Percentiles rank a stretch among this genome's conserved stretches.
These are phyloP conservation scores for Aspergillus ibericus DNA, from an alignment of 2,329 filamentous ascomycete genomes.

Conservation along the genomic window DNA sequence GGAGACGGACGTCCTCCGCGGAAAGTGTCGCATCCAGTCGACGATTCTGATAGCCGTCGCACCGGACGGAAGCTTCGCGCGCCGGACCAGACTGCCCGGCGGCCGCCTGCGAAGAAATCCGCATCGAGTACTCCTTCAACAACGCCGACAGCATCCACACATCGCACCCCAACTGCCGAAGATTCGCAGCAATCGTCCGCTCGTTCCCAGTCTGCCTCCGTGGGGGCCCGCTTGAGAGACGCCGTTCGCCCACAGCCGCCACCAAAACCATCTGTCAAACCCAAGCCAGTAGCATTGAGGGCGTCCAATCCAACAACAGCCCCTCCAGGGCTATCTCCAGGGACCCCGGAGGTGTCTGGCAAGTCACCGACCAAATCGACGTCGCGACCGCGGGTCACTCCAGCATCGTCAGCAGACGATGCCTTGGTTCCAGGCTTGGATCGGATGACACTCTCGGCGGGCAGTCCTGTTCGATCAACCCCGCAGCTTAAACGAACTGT, in stretches of 20 bases:
- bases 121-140: slow-evolving; percentile 12
- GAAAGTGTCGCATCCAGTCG: not conserved
- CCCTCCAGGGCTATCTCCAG: slow-evolving; percentile 14
- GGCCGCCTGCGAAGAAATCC: slow-evolving; percentile 12
- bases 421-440: slow-evolving; percentile 24
- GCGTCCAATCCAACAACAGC: slow-evolving; percentile 12
- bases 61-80: slow-evolving; percentile 8
- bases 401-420: slow-evolving; percentile 29
- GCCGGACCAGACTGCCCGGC: slow-evolving; percentile 7
- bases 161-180: slow-evolving; percentile 5
- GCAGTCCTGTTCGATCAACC: slow-evolving; percentile 25
- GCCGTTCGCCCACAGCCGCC: slow-evolving; percentile 21
- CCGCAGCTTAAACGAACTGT: slow-evolving; percentile 42
- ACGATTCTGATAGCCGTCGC: slow-evolving; percentile 14
- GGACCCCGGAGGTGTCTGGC: slow-evolving; percentile 12
- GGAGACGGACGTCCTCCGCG: slow-evolving; percentile 24
- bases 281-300: slow-evolving; percentile 39
- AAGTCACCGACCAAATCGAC: slow-evolving; percentile 23
- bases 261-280: slow-evolving; percentile 35
- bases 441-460: slow-evolving; percentile 25
- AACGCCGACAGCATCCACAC: not conserved
- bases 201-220: slow-evolving; percentile 14
- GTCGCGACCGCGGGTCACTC: slow-evolving; percentile 14
- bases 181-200: slow-evolving; percentile 5
- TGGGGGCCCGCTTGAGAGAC: slow-evolving; percentile 24